Percentiles rank a stretch among this genome's conserved stretches.
These are phyloP conservation scores for Rhamnella rubrinervis DNA, from an alignment of 331 rosid genomes.

Conservation along the genomic window DNA sequence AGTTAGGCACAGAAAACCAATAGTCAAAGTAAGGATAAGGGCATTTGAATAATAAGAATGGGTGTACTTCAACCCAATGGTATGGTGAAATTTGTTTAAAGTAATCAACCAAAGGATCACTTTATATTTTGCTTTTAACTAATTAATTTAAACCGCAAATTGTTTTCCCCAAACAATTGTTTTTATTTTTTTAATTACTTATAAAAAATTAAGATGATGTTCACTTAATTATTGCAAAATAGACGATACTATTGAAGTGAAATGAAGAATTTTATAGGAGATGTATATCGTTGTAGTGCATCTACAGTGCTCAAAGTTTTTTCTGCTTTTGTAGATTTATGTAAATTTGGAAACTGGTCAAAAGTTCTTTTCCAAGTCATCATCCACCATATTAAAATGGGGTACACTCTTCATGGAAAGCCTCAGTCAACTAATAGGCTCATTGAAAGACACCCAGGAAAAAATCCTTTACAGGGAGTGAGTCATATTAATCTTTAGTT, in stretches of 20 bases:
- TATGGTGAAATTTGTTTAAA: too few relatives aligned
- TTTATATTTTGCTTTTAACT: too few relatives aligned
- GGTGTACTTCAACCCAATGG: too few relatives aligned
- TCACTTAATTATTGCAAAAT: background rate
- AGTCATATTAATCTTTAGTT: conserved; percentile 1
- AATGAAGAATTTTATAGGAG: conserved; percentile 11
- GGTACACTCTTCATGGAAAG: background rate
- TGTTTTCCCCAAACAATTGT: too few relatives aligned
- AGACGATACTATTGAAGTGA: background rate
- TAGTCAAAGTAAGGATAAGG: too few relatives aligned
- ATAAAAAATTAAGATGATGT: too few relatives aligned
- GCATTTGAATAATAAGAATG: too few relatives aligned
- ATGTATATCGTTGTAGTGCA: background rate
- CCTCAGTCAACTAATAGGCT: conserved; percentile 26
- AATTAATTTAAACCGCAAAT: too few relatives aligned
- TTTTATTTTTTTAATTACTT: too few relatives aligned
- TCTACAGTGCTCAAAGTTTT: conserved; percentile 16
- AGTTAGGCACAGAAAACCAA: too few relatives aligned
- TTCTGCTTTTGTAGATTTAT: conserved; percentile 33
- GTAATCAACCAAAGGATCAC: too few relatives aligned
- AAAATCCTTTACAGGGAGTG: conserved; percentile 41
- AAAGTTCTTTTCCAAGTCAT: conserved; percentile 40
- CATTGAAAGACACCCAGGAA: conserved; percentile 13
- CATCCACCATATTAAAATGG: conserved; percentile 32
- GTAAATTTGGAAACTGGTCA: conserved; percentile 37